A percentile compares a stretch with the other conserved stretches of the same genome.
Evolutionary conservation across 257 asterid species (phyloP).

Genomic region (Solanum pimpinellifolium): DNA sequence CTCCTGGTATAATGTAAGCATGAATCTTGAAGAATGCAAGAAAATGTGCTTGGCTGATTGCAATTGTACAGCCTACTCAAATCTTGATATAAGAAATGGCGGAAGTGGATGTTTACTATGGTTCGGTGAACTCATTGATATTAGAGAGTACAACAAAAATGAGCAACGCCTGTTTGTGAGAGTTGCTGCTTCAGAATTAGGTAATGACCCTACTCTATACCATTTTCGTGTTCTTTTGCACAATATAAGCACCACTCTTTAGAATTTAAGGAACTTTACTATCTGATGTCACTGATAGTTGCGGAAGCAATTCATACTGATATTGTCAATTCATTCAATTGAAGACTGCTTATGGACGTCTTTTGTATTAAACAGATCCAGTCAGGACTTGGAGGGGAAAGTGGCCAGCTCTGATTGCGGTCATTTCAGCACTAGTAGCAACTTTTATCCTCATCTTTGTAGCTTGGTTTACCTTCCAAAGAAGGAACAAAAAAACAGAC

Average conservation of each 20-base stretch:
- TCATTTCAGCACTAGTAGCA: background rate
- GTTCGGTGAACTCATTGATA: conserved; percentile 27
- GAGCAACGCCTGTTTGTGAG: background rate
- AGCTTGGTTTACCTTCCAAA: background rate
- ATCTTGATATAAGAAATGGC: conserved; percentile 7
- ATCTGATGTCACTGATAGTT: background rate
- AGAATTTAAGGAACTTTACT: background rate
- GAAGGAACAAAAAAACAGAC: background rate
- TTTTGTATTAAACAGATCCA: background rate
- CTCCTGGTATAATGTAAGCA: conserved; percentile 8
- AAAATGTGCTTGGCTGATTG: conserved; percentile 25
- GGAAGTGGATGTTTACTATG: conserved; percentile 33
- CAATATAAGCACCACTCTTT: background rate
- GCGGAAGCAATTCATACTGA: background rate
- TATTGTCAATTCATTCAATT: background rate
- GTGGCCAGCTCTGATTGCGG: background rate
- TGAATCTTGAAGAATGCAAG: conserved; percentile 23
- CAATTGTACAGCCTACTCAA: conserved; percentile 28
- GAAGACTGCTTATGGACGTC: background rate
- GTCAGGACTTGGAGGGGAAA: background rate
- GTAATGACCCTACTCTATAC: background rate
- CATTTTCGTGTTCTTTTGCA: background rate
- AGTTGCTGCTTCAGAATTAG: conserved; percentile 4
- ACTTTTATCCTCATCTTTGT: background rate
- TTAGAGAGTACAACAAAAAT: conserved; percentile 1